A percentile compares a stretch with the other conserved stretches of the same genome.
phyloP scores from a whole-genome alignment of 495 filamentous ascomycete genomes.

The Articulospora tetracladia region DNA sequence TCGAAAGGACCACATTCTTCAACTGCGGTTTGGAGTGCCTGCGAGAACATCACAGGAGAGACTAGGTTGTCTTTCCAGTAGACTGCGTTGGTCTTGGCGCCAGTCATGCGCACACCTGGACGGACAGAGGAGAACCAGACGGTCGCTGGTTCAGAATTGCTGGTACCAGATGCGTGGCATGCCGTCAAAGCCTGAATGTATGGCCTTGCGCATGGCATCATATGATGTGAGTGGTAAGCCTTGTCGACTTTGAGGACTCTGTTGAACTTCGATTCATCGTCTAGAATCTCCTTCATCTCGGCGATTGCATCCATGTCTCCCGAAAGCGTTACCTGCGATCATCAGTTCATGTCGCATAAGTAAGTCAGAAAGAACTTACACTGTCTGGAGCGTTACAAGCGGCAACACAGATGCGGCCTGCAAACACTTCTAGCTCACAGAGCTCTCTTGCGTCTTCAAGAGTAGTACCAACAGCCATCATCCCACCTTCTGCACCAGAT shows the following conservation, averaged over 20 bases:
- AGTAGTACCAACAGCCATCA: constrained; percentile 47
- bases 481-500: constrained; percentile 35
- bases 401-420: constrained; percentile 34
- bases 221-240: constrained; percentile 63
- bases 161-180: constrained; percentile 20
- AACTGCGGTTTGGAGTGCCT: constrained; percentile 35
- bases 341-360: not conserved
- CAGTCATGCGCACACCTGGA: not conserved
- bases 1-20: constrained; percentile 11
- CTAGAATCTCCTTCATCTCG: constrained; percentile 30
- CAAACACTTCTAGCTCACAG: constrained; percentile 28
- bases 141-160: constrained; percentile 31
- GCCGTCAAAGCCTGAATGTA: constrained; percentile 18
- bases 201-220: constrained; percentile 32
- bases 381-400: constrained; percentile 43
- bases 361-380: not conserved
- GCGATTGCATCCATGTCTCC: constrained; percentile 34
- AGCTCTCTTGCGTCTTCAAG: constrained; percentile 38
- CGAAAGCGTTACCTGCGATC: constrained; percentile 38
- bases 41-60: constrained; percentile 49
- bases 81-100: constrained; percentile 18
- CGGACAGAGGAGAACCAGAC: not conserved
- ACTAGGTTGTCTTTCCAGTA: constrained; percentile 61
- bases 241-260: constrained; percentile 41
- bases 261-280: constrained; percentile 41